Percentiles rank a stretch among this genome's conserved stretches.
Evolutionary conservation across 106 monocot genomes (phyloP).

Genomic region (Platanthera guangdongensis): DNA sequence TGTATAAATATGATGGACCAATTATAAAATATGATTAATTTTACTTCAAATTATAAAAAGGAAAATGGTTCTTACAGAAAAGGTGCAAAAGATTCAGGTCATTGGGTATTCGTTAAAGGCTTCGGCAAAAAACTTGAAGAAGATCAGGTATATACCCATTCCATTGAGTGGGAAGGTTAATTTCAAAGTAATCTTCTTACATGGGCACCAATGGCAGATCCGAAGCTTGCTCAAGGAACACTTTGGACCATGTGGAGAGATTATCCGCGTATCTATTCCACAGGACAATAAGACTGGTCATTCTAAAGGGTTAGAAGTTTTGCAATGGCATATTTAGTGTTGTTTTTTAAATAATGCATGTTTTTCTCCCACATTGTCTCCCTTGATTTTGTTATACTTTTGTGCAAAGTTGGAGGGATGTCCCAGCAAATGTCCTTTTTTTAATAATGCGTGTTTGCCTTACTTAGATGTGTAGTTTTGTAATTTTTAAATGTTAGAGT

Average conservation of each 20-base stretch:
- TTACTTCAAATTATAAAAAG: constrained; percentile 17
- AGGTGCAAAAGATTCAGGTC: constrained; percentile 21
- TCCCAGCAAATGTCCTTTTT: not conserved
- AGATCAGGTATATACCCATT: constrained; percentile 31
- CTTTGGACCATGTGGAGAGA: constrained; percentile 61
- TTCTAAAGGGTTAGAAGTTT: constrained; percentile 37
- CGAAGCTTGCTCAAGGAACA: constrained; percentile 41
- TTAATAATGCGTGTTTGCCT: not conserved
- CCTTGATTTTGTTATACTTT: not conserved
- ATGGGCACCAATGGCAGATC: constrained; percentile 25
- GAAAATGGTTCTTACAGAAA: constrained; percentile 39
- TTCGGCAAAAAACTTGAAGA: constrained; percentile 56
- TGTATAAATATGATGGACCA: not conserved
- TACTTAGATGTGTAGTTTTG: no score
- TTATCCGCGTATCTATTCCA: constrained; percentile 52
- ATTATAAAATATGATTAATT: not conserved
- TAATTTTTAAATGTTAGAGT: no score
- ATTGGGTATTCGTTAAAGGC: constrained; percentile 56
- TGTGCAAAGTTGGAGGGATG: no score
- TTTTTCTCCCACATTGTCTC: not conserved
- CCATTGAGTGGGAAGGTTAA: not conserved
- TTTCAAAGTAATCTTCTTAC: not conserved
- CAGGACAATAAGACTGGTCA: constrained; percentile 61
- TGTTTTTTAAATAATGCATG: not conserved
- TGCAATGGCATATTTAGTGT: not conserved